Percentiles rank a stretch among this genome's conserved stretches.
These are phyloP conservation scores for Camelina neglecta DNA, from an alignment of 345 rosid genomes.

Conservation along the genomic window DNA sequence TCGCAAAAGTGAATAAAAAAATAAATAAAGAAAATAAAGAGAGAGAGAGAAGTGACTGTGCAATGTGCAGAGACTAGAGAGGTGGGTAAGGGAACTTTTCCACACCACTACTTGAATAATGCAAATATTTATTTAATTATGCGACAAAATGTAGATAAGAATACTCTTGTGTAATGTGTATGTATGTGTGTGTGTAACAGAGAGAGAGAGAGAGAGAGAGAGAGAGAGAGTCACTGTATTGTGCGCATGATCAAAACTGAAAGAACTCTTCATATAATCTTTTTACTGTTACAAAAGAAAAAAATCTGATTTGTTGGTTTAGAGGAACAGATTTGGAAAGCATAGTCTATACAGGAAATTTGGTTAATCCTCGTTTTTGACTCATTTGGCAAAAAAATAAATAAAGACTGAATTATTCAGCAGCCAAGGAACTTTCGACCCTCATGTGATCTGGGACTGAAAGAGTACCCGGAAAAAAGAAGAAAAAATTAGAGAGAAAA, in stretches of 20 bases:
- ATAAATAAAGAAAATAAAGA: slow-evolving; percentile 33
- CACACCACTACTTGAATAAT: slow-evolving; percentile 46
- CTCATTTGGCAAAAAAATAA: slow-evolving; percentile 30
- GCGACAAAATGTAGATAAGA: slow-evolving; percentile 37
- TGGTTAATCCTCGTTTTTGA: slow-evolving; percentile 41
- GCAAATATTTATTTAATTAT: slow-evolving; percentile 17
- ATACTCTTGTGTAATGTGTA: not conserved
- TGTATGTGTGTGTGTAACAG: slow-evolving; percentile 3
- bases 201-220: not conserved
- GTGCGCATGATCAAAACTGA: slow-evolving; percentile 33
- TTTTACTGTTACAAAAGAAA: slow-evolving; percentile 28
- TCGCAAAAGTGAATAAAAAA: slow-evolving; percentile 37
- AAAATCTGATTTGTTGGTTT: not conserved
- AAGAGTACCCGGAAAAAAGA: slow-evolving; percentile 19
- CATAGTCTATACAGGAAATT: slow-evolving; percentile 27
- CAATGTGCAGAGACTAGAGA: slow-evolving; percentile 41
- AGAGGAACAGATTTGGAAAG: slow-evolving; percentile 30
- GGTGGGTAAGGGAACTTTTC: slow-evolving; percentile 48
- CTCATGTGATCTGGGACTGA: slow-evolving; percentile 32
- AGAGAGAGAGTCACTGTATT: not conserved
- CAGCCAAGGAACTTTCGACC: slow-evolving; percentile 25
- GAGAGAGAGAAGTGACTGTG: slow-evolving; percentile 37
- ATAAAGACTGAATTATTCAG: slow-evolving; percentile 27
- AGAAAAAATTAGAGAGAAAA: not conserved
- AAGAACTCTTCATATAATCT: slow-evolving; percentile 12